Percentiles rank a stretch among this genome's conserved stretches.
phyloP scores from a whole-genome alignment of 805 yeast genomes.

The Metschnikowia kofuensis region DNA sequence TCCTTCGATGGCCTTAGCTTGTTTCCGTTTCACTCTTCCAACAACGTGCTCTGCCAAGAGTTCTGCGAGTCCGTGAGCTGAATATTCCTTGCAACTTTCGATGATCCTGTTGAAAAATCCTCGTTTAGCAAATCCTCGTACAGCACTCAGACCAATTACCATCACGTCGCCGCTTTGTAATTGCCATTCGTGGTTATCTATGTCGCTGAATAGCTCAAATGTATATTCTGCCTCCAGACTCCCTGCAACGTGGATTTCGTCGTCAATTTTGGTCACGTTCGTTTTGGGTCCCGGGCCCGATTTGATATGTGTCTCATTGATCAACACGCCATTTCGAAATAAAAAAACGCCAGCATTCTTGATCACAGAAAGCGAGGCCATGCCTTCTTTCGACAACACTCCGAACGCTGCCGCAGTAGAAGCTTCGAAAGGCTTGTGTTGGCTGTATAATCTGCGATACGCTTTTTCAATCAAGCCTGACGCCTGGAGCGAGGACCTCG shows the following conservation, averaged over 20 bases:
- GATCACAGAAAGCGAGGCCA: slow-evolving; percentile 2
- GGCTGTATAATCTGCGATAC: background rate
- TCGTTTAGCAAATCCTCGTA: background rate
- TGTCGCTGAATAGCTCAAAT: background rate
- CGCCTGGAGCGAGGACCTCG: background rate
- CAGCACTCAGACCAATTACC: slow-evolving; percentile 3
- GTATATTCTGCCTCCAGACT: background rate
- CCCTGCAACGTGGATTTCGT: background rate
- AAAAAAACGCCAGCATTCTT: background rate
- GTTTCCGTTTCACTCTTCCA: background rate
- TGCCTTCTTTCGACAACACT: background rate
- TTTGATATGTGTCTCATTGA: background rate
- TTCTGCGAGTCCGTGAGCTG: slow-evolving; percentile 1
- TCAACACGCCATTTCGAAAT: background rate
- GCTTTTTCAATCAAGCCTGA: slow-evolving; percentile 2
- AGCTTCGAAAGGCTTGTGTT: background rate
- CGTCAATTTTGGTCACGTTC: background rate
- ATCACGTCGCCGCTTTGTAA: background rate
- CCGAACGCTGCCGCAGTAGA: slow-evolving; percentile 2
- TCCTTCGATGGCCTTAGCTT: background rate
- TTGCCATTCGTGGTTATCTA: background rate
- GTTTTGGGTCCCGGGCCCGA: background rate
- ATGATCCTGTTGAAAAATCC: background rate
- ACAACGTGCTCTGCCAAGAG: background rate
- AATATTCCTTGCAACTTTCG: background rate